phyloP scores from a whole-genome alignment of 129 eudicot genomes.

The Gnaphalium uliginosum region DNA sequence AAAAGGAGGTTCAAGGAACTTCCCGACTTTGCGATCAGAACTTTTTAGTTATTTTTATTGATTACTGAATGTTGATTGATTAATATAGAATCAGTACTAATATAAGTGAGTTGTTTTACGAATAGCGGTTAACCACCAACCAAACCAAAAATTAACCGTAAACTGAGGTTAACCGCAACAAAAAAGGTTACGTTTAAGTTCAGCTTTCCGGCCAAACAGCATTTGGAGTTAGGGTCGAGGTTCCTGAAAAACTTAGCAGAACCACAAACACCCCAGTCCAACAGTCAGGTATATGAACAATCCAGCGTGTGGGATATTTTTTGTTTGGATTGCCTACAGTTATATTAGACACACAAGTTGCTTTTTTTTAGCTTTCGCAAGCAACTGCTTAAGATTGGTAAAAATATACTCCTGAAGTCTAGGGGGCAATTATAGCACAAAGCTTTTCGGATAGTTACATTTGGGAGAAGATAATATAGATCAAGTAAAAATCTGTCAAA shows the following conservation, averaged over 20 bases:
- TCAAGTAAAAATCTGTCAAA: background rate
- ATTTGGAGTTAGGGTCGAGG: background rate
- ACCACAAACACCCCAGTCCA: background rate
- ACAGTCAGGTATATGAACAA: background rate
- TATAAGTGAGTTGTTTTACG: background rate
- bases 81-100: background rate
- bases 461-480: background rate
- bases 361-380: background rate
- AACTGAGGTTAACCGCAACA: background rate
- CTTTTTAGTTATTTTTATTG: background rate
- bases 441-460: background rate
- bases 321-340: background rate
- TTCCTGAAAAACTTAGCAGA: background rate
- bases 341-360: background rate
- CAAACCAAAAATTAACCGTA: background rate
- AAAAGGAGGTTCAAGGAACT: too few relatives aligned
- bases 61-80: background rate
- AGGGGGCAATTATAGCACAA: constrained; percentile 7
- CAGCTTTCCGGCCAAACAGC: background rate
- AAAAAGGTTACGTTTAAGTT: background rate
- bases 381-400: background rate
- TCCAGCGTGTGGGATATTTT: background rate
- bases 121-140: background rate
- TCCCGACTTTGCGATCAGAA: background rate
- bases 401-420: background rate